A percentile compares a stretch with the other conserved stretches of the same genome.
Evolutionary conservation across 1,284 basidiomycete species (phyloP).

Genomic region (Mycosarcoma mackinlayi): DNA sequence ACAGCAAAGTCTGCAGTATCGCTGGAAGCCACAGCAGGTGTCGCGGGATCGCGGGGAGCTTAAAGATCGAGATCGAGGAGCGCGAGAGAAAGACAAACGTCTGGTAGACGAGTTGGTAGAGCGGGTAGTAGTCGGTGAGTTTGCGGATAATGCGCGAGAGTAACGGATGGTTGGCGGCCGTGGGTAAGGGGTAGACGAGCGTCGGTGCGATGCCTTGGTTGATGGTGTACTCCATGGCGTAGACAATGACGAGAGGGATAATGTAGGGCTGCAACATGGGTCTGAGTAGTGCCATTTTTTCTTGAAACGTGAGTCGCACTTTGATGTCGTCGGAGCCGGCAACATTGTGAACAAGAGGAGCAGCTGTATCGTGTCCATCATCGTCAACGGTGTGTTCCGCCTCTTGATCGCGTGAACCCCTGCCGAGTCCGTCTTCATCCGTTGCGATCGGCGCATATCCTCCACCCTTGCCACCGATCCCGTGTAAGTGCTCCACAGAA

Average conservation of each 20-base stretch:
- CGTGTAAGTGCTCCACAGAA: constrained; percentile 19
- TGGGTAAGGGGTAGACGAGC: constrained; percentile 86
- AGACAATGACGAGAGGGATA: constrained; percentile 63
- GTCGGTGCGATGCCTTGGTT: constrained; percentile 77
- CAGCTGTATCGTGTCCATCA: neutral
- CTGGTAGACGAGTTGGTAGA: constrained; percentile 71
- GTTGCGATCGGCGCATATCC: constrained; percentile 28
- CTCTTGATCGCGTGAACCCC: neutral
- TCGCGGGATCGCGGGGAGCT: constrained; percentile 82
- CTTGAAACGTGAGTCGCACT: constrained; percentile 45
- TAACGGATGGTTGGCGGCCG: constrained; percentile 73
- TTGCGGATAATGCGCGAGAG: constrained; percentile 82
- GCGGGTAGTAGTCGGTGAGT: constrained; percentile 93
- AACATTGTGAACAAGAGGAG: neutral
- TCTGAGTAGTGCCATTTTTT: constrained; percentile 60
- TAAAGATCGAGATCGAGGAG: constrained; percentile 84
- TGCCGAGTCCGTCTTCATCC: constrained; percentile 2
- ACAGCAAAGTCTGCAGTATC: constrained; percentile 76
- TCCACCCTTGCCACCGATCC: neutral
- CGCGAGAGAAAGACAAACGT: constrained; percentile 94
- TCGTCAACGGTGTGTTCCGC: constrained; percentile 3
- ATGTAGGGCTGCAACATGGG: constrained; percentile 65
- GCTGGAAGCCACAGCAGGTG: constrained; percentile 80
- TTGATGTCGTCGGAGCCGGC: neutral
- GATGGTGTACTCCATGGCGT: constrained; percentile 67